Base-by-base conservation (phyloP, 805 yeast species). In the Candida ovalis region DNA sequence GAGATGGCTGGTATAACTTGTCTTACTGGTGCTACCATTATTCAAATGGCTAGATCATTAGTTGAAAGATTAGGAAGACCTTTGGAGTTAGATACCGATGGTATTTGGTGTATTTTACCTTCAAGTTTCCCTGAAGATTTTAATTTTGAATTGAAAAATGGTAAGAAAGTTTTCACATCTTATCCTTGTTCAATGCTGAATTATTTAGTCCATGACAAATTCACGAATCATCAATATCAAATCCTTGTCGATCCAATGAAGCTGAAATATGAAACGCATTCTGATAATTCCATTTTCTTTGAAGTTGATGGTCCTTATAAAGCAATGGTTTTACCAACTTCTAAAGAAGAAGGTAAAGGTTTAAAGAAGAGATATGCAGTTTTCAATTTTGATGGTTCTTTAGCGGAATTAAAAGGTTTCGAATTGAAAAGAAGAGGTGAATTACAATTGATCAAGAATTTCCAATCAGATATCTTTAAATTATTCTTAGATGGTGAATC, bases 1-100 rank as follows among this genome's bases (percentile, higher is more conserved):
- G 99, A 94, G 67, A 94, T 95, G 99, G 99, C 99, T 0, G 99
- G 99, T 53, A 94, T 94, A 18, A 94, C 99, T 0, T 95, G 99
- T 76, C 75, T 91, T 43, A 94, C 99, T 0, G 99, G 99, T 45
- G 97, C 99, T 0, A 89, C 96, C 0, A 94, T 94, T 58, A 94
- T 94, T 72, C 98, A 95, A 68, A 87, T 92, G 94, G 99, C 99
- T 0, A 76, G 98, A 52, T 71, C 86, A 0, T 71, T 94, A 50
- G 97, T 94, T 13, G 98, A 92, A 64, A 73, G 97, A 59, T 71
- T 95, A 4, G 99, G 99, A 1, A 76, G 98, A 57, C 99, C 99
- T 0, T 72, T 94, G 51, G 99, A 94, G 62, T 77, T 94, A 54
- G 99, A 94, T 68, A 94, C 99, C 0, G 99, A 94, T 76, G 99